Conservation (phyloP, 2,329 filamentous ascomycete genomes). For the Apiospora saccharicola region DNA sequence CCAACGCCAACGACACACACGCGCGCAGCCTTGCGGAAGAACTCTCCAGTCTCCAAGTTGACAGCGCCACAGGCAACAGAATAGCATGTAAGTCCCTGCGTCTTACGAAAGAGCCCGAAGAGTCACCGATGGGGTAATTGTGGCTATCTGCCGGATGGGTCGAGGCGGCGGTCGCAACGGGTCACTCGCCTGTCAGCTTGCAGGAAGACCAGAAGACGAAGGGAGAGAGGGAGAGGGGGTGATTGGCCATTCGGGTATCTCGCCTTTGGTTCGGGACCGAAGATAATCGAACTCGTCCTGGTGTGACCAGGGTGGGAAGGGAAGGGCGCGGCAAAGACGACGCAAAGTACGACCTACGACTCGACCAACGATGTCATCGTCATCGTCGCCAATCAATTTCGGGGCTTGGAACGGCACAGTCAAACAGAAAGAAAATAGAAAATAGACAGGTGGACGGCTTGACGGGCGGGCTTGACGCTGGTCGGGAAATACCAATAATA, state of each 20-base stretch:
- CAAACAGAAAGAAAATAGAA: background rate
- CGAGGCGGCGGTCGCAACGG: background rate
- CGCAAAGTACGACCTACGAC: background rate
- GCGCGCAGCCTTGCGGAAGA: background rate
- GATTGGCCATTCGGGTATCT: conserved; percentile 12
- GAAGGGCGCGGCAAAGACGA: too few species aligned
- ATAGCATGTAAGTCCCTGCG: background rate
- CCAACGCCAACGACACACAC: too few species aligned
- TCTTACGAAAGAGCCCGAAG: background rate
- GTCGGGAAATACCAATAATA: background rate
- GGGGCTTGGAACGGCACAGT: conserved; percentile 13
- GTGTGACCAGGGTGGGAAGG: background rate
- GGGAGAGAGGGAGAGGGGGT: background rate
- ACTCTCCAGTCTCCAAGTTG: background rate
- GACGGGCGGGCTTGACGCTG: conserved; percentile 2
- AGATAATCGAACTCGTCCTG: background rate
- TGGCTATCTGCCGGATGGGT: conserved; percentile 7
- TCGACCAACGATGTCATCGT: background rate
- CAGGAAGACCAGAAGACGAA: background rate
- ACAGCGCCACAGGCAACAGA: background rate
- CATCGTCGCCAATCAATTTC: conserved; percentile 13
- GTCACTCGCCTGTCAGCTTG: background rate
- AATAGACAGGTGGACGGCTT: background rate
- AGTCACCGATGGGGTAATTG: conserved; percentile 7
- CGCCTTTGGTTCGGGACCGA: conserved; percentile 12